A percentile compares a stretch with the other conserved stretches of the same genome.
phyloP scores from a whole-genome alignment of 768 basidiomycete genomes.

The Tylopilus vinaceipallidus region DNA sequence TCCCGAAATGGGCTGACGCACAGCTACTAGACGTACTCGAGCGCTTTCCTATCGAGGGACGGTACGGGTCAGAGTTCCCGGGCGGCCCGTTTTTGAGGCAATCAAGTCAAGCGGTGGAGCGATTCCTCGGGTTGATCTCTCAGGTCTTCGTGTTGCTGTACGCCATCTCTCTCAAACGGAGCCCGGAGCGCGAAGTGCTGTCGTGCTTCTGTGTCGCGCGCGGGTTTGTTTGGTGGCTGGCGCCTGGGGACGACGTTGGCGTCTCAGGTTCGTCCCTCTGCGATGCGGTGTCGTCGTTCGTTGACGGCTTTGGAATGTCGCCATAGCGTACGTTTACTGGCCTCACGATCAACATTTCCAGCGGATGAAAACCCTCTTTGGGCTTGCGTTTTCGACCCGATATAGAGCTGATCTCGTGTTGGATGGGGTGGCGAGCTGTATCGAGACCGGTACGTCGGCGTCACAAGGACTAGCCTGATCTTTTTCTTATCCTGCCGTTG shows the following conservation, averaged over 20 bases:
- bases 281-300: not conserved
- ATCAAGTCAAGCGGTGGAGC: slow-evolving; percentile 21
- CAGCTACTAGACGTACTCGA: slow-evolving; percentile 16
- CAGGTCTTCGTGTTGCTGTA: slow-evolving; percentile 24
- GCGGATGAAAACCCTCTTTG: slow-evolving; percentile 38
- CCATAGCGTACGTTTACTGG: slow-evolving; percentile 41
- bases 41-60: slow-evolving; percentile 12
- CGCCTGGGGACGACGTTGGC: slow-evolving; percentile 36
- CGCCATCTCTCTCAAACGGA: slow-evolving; percentile 14
- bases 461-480: too few relatives aligned
- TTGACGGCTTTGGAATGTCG: not conserved
- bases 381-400: slow-evolving; percentile 36
- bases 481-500: not conserved
- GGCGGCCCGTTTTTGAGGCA: slow-evolving; percentile 34
- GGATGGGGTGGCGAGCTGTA: slow-evolving; percentile 34
- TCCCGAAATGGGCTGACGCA: not conserved
- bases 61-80: slow-evolving; percentile 35
- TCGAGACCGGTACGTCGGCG: slow-evolving; percentile 32
- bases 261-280: slow-evolving; percentile 32
- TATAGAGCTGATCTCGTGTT: slow-evolving; percentile 37
- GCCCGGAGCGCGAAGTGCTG: slow-evolving; percentile 31
- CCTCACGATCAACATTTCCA: slow-evolving; percentile 36
- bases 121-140: slow-evolving; percentile 24
- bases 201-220: slow-evolving; percentile 28
- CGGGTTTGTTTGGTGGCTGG: slow-evolving; percentile 30